Evolutionary conservation across 306 rosid genomes (phyloP), one percentile per base, ranked within the genome.

Genomic region (Ormosia semicastrata): DNA sequence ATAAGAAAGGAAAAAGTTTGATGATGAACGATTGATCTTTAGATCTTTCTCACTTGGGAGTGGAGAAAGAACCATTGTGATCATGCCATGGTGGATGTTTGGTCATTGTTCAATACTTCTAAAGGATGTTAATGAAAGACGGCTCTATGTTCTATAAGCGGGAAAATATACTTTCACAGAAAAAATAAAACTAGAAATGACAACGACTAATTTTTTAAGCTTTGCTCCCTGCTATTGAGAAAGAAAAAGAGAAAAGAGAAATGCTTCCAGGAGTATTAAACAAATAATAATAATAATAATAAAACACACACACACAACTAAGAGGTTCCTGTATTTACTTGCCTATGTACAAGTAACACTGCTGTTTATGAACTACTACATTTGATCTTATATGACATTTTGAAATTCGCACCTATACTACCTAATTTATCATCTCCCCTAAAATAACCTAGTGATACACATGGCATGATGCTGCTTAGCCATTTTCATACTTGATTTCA

Each of bases 401-500:
- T 53, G 11, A 37, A 49, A 40, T 41, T 52, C 41, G 33, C 50
- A 73, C 17, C 11, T 34, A 79, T 41, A 9, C 73, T 9, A 54
- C 43, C 18, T 63, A 43, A 17, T 32, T 65, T 72, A 47, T 36
- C 58, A 15, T 53, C 69, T 58, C 73, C 56, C 63, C 52, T 60
- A 76, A 57, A 82, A 53, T 40, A 80, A 59, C 76, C 75, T 52
- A 56, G 78, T 71, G 37, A 75, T 76, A 70, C 18, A 39, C 29
- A 41, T 10, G 43, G 14, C 65, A 84, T 80, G 73, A 63, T 86
- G 57, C 67, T 32, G n/a, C 70, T 32, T 64, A 79, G 70, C 30
- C 8, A 7, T 18, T 59, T 80, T 24, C 18, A 73, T 64, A 33
- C 66, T 53, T 80, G 34, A 71, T 76, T 74, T n/a, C 7, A 46